A percentile compares a stretch with the other conserved stretches of the same genome.
Conservation (phyloP, 73 alveolate genomes). For the Blepharisma stoltei region DNA sequence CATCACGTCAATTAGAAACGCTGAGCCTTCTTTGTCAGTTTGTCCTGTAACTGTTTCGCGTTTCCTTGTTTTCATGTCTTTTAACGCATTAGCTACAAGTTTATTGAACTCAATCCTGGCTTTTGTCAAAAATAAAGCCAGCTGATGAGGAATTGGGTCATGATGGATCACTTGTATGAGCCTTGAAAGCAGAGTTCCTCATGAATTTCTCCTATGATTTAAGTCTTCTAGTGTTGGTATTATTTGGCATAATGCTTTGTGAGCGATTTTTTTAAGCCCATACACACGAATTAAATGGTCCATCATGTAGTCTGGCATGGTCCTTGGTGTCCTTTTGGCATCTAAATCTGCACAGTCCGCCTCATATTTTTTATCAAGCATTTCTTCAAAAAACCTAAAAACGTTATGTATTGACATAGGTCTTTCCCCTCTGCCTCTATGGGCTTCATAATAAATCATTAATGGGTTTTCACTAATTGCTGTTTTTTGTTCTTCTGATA, state of each 20-base stretch:
- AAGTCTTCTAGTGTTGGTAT: background rate
- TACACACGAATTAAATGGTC: background rate
- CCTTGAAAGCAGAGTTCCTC: background rate
- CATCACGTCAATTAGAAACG: background rate
- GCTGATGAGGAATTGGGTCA: background rate
- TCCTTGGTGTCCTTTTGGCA: background rate
- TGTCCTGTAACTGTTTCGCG: background rate
- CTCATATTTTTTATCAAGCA: slow-evolving; percentile 2
- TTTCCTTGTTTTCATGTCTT: background rate
- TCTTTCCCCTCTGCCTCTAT: background rate
- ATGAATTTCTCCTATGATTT: background rate
- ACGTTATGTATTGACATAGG: background rate
- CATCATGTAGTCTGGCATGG: background rate
- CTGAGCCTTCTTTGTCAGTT: background rate
- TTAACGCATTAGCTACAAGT: background rate
- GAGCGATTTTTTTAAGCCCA: background rate
- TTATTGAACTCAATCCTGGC: background rate
- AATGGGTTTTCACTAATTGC: background rate
- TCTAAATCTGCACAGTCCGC: background rate
- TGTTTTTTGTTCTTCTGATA: background rate
- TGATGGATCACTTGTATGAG: background rate
- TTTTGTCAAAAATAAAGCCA: slow-evolving; percentile 22
- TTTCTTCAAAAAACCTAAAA: background rate
- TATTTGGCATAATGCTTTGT: background rate
- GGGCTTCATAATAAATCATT: background rate